Base-by-base conservation (phyloP, 2,329 filamentous ascomycete genomes). In the Macrophomina pseudophaseolina region DNA sequence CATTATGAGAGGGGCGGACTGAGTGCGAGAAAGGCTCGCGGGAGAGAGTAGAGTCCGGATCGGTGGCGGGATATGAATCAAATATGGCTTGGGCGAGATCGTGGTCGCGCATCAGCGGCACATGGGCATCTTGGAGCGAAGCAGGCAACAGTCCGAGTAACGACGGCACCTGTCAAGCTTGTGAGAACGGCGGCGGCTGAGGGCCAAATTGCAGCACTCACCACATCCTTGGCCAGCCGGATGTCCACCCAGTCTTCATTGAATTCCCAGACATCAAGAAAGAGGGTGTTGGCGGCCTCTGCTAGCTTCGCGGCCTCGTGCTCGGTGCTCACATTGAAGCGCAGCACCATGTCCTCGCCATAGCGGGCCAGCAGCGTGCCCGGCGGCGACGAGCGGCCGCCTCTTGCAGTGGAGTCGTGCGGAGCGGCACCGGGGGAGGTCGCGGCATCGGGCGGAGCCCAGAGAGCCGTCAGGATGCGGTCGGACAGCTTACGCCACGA, bases 191-290 rank as follows among this genome's bases (percentile, higher is more conserved):
- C 49, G 18, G 35, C n/a, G 30, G 14, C 9, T 16, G 28, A 33
- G n/a, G 23, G 23, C 44, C 28, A 28, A 54, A 30, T 7, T 42
- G 23, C 40, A 49, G 64, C n/a, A 80, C 84, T 72, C 74, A 97
- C 87, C 70, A 92, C 88, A 71, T 92, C 88, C 74, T 91, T 88
- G 64, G 90, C 86, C 59, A 98, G 79, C 49, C 92, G 86, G 64
- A 98, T 89, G 76, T 99, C 95, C 32, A 95, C 91, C 83, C 91
- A 95, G 68, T 92, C 86, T 18, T 88, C 83, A 5, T 90, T 91
- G 71, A 91, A 93, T 28, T 92, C 90, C 95, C 95, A 99, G 1
- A 98, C 87, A 75, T 99, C 95, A 49, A 98, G 83, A 72, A 95
- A 90, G 30, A 97, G 85, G 18, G 88, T 87, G 68, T 91, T 85